Base-by-base conservation (phyloP, 2,329 filamentous ascomycete genomes). In the Aureobasidium zeae region DNA sequence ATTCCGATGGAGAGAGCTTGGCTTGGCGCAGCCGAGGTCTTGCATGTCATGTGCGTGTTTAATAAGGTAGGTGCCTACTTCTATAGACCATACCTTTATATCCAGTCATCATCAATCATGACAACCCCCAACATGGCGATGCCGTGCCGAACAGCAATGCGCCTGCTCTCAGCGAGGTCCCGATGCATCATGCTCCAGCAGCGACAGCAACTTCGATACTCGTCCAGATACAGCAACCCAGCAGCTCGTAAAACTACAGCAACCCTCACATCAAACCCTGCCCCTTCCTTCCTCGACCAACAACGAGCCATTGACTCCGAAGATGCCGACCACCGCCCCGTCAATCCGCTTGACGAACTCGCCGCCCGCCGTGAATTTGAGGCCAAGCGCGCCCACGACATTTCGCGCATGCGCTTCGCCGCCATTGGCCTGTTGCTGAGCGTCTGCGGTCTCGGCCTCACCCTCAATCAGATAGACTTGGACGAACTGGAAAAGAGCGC, bases 171-270 rank as follows among this genome's bases (percentile, higher is more conserved):
- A 6, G 36, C 49, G 6, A 39, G 49, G 31, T 38, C 33, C 6
- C 22, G 43, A 25, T 37, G 34, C 25, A 39, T n/a, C n/a, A n/a
- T 49, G 25, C 41, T 43, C 5, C 44, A 43, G 4, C 25, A 41
- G 11, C 37, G 39, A 5, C 45, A 33, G 20, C 44, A 45, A 44
- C 39, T 4, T 38, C 47, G 49, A 41, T 49, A 51, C 20, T 58
- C 59, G 7, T 53, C 54, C n/a, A 51, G 59, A 26, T 62, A 62
- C 50, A 61, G 58, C 52, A 56, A 58, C 37, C 57, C 59, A 11
- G 33, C 52, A 25, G 56, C 52, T 38, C 55, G 58, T 17, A 42
- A 47, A 29, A 50, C 53, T 28, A 42, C 55, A n/a, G 49, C 54
- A 20, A 49, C 52, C 11, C 46, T 43, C 16, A n/a, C n/a, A n/a